phyloP scores from a whole-genome alignment of 2,329 filamentous ascomycete species.

The Neospermospora avenae region DNA sequence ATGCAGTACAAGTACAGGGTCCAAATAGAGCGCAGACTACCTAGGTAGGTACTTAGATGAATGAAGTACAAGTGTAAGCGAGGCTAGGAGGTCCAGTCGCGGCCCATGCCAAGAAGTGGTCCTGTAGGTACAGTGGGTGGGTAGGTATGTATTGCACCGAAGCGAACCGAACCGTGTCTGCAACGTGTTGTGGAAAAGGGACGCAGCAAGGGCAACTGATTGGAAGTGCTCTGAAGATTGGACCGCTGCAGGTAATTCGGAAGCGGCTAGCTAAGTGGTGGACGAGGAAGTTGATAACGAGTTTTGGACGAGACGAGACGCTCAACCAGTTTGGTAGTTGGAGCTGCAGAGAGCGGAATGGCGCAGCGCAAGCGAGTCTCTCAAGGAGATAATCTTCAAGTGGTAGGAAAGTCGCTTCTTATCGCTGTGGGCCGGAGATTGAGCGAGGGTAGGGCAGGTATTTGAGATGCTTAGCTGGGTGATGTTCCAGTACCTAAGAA shows the following conservation, averaged over 20 bases:
- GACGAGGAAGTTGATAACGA: not conserved
- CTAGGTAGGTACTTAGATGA: not conserved
- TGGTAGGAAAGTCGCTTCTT: not conserved
- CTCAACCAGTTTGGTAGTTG: not conserved
- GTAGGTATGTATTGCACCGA: not conserved
- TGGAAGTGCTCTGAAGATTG: not conserved
- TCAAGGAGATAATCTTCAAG: not conserved
- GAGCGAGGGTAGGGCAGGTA: not conserved
- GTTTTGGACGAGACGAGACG: not conserved
- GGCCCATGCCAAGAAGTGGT: not conserved
- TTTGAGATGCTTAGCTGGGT: not conserved
- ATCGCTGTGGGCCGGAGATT: not conserved
- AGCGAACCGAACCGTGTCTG: not conserved
- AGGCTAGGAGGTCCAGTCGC: not conserved
- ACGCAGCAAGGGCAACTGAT: not conserved
- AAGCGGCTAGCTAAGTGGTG: not conserved
- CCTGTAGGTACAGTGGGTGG: not conserved
- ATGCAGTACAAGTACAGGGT: not conserved
- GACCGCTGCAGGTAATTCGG: not conserved
- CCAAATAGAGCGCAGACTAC: not conserved
- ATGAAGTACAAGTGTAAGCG: not conserved
- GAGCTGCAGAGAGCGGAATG: not conserved
- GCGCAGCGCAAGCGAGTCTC: not conserved
- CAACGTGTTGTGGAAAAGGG: not conserved
- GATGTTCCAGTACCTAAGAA: not conserved